Percentiles rank a stretch among this genome's conserved stretches.
Conservation (phyloP, 495 filamentous ascomycete genomes). For the Podospora bellae-mahoneyi region DNA sequence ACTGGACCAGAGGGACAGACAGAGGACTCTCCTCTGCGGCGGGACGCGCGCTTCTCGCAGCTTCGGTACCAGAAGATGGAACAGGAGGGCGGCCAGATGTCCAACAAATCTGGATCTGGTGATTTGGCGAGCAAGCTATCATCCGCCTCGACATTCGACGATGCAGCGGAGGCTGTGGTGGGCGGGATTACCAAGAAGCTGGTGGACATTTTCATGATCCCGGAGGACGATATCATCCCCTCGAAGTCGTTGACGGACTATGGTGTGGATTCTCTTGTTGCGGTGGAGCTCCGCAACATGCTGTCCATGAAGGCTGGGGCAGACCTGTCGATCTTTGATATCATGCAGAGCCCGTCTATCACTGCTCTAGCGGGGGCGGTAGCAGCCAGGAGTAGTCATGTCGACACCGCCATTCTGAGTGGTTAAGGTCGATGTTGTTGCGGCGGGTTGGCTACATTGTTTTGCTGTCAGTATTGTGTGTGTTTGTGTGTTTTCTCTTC, state of each 20-base stretch:
- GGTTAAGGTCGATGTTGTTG: not conserved
- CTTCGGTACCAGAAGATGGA: slow-evolving; percentile 20
- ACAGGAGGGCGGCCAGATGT: not conserved
- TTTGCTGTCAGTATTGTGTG: not conserved
- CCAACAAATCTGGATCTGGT: not conserved
- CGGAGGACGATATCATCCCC: slow-evolving; percentile 32
- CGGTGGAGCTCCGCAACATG: slow-evolving; percentile 48
- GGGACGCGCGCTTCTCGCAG: slow-evolving; percentile 24
- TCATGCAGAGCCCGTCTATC: slow-evolving; percentile 40
- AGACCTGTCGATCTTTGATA: slow-evolving; percentile 43
- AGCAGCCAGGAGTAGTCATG: slow-evolving; percentile 22
- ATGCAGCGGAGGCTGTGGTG: slow-evolving; percentile 12
- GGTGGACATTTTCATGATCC: slow-evolving; percentile 36
- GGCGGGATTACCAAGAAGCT: slow-evolving; percentile 29
- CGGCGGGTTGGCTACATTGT: not conserved
- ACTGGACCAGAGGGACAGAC: slow-evolving; percentile 20
- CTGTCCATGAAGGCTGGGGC: slow-evolving; percentile 32
- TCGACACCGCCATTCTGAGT: slow-evolving; percentile 2
- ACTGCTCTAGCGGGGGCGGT: slow-evolving; percentile 25
- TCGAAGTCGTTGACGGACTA: slow-evolving; percentile 30
- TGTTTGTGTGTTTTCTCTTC: not conserved
- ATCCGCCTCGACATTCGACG: slow-evolving; percentile 12
- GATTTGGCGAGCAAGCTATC: slow-evolving; percentile 20
- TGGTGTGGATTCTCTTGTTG: slow-evolving; percentile 49
- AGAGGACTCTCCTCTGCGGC: slow-evolving; percentile 8